These are phyloP conservation scores for Cercophora samala DNA, from an alignment of 495 filamentous ascomycete species.

Conservation along the genomic window DNA sequence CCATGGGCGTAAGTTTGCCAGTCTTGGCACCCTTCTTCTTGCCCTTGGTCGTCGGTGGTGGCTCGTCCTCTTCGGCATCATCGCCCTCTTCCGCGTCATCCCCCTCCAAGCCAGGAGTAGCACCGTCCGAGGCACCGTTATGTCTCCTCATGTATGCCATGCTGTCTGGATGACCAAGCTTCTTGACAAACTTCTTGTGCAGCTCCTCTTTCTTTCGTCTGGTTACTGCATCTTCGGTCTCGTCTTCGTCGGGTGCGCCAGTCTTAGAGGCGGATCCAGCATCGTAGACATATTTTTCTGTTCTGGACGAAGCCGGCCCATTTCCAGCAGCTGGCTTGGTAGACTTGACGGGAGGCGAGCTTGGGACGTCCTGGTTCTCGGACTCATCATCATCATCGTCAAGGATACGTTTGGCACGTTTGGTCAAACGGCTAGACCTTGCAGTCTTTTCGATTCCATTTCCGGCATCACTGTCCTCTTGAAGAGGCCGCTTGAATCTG, in stretches of 20 bases:
- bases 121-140: slow-evolving; percentile 51
- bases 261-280: slow-evolving; percentile 24
- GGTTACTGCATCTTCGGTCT: slow-evolving; percentile 46
- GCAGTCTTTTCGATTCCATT: slow-evolving; percentile 34
- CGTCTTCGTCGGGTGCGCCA: slow-evolving; percentile 38
- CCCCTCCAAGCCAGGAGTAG: slow-evolving; percentile 44
- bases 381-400: slow-evolving; percentile 27
- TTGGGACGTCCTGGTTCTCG: slow-evolving; percentile 11
- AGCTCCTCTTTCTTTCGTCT: slow-evolving; percentile 61
- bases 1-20: slow-evolving; percentile 89
- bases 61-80: slow-evolving; percentile 53
- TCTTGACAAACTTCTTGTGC: slow-evolving; percentile 85
- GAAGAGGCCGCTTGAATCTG: slow-evolving; percentile 40
- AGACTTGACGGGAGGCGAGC: neutral
- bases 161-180: slow-evolving; percentile 79
- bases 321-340: neutral
- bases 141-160: slow-evolving; percentile 63
- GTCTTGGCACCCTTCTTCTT: slow-evolving; percentile 71
- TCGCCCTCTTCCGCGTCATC: slow-evolving; percentile 47
- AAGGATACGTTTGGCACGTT: slow-evolving; percentile 38
- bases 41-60: slow-evolving; percentile 39
- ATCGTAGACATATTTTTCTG: slow-evolving; percentile 48
- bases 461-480: slow-evolving; percentile 32
- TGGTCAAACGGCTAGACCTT: slow-evolving; percentile 34
- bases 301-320: slow-evolving; percentile 29